Evolutionary conservation across 2,329 filamentous ascomycete species (phyloP), one percentile per base, ranked within the genome.

Genomic region (Clonostachys solani): DNA sequence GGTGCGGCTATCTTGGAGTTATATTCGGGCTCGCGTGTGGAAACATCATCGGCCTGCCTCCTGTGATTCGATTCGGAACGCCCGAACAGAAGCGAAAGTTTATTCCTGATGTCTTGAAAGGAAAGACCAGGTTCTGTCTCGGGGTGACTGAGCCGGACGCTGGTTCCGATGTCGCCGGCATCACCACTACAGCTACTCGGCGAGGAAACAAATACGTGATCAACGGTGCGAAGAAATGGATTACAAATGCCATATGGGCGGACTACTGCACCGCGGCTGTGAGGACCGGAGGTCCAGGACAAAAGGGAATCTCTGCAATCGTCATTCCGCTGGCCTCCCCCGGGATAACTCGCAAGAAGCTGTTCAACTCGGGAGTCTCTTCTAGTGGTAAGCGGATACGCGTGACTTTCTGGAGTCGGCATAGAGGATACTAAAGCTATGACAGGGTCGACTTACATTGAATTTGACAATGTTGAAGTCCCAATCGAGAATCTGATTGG

Each of bases 401-500:
- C 10, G 4, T 29, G 9, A 29, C 23, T 29, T 10, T 29, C 23
- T 29, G 23, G 4, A 8, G 8, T 29, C 8, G 23, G 10, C 10
- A 29, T 10, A 8, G 3, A 29, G 23, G 23, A 29, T 29, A 29
- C 23, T 29, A 29, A 29, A 29, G 78, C 88, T 4, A 71, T 88
- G 0, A 89, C 89, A 4, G 90, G 83, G 16, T 94, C 89, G 0
- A 80, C 87, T 4, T 92, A 81, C 63, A 80, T 95, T 58, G 87
- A 89, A 44, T 92, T 89, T 64, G 87, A 92, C 67, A 88, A 94
- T 55, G 89, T 92, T 66, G 90, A 90, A 71, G 89, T 95, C 1
- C 89, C 90, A 0, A 85, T 81, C 0, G 79, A 83, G 61, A 84
- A 94, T 65, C 72, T 95, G 13, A 72, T 95, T 6, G 90, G 90